These are phyloP conservation scores for Trichoderma sp. DNA, from an alignment of 2,329 filamentous ascomycete genomes.

Conservation along the genomic window DNA sequence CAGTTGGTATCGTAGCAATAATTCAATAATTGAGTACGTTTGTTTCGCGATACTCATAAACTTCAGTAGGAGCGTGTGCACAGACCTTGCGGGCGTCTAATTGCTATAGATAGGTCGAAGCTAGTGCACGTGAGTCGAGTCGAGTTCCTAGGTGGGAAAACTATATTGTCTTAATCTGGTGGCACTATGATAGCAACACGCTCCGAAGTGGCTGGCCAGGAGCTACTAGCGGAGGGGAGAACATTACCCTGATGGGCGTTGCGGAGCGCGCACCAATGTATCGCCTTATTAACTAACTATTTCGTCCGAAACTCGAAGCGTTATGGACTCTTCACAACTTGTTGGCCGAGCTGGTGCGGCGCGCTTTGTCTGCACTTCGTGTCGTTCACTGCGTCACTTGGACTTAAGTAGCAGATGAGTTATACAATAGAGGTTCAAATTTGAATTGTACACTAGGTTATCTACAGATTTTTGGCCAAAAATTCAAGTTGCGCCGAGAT, in stretches of 20 bases:
- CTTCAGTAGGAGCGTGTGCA: not conserved
- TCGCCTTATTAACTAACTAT: not conserved
- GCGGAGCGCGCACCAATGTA: not conserved
- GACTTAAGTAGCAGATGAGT: not conserved
- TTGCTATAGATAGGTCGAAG: not conserved
- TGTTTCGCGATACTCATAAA: not conserved
- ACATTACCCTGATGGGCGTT: not conserved
- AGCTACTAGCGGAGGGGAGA: not conserved
- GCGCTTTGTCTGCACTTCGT: not conserved
- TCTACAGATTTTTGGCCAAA: not conserved
- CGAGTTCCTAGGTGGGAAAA: not conserved
- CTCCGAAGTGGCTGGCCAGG: not conserved
- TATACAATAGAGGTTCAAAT: not conserved
- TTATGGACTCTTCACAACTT: not conserved
- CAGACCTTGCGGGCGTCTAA: not conserved
- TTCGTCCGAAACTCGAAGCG: not conserved
- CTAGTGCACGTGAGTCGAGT: not conserved
- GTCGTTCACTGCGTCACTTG: not conserved
- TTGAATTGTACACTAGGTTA: not conserved
- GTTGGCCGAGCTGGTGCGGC: not conserved
- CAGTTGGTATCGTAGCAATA: not conserved
- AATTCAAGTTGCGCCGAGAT: not conserved
- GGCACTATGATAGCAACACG: conserved; percentile 2
- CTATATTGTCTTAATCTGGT: not conserved
- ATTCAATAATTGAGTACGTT: not conserved